These are phyloP conservation scores for Plasmodium berghei DNA, from an alignment of 169 alveolate species.

Conservation along the genomic window DNA sequence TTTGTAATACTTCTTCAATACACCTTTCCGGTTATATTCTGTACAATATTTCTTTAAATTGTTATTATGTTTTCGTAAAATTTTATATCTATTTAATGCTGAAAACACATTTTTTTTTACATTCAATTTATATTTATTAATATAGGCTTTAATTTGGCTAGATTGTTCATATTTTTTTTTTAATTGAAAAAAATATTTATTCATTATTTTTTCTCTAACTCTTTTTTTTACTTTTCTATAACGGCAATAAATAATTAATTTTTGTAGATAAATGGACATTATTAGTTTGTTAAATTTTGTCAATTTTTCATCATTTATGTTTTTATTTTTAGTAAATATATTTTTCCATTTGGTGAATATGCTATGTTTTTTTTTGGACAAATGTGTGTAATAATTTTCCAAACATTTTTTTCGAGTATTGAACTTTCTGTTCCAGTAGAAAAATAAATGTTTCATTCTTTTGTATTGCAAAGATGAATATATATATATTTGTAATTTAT, in stretches of 20 bases:
- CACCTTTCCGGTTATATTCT: neutral
- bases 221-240: conserved; percentile 35
- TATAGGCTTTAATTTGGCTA: neutral
- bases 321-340: neutral
- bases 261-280: neutral
- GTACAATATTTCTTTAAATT: conserved; percentile 5
- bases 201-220: conserved; percentile 1
- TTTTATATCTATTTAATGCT: conserved; percentile 8
- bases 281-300: conserved; percentile 6
- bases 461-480: conserved; percentile 25
- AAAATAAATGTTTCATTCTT: conserved; percentile 10
- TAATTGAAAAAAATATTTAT: conserved; percentile 4
- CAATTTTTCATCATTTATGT: conserved; percentile 10
- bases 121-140: neutral
- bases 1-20: conserved; percentile 4
- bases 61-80: conserved; percentile 5
- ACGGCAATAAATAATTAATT: conserved; percentile 28
- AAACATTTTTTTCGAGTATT: conserved; percentile 16
- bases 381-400: neutral
- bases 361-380: conserved; percentile 4
- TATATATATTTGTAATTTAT: conserved; percentile 37
- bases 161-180: conserved; percentile 9
- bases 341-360: conserved; percentile 29
- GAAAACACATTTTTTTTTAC: conserved; percentile 3
- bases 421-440: conserved; percentile 4